Evolutionary conservation across 257 asterid genomes (phyloP).

Genomic region (Catharanthus roseus): DNA sequence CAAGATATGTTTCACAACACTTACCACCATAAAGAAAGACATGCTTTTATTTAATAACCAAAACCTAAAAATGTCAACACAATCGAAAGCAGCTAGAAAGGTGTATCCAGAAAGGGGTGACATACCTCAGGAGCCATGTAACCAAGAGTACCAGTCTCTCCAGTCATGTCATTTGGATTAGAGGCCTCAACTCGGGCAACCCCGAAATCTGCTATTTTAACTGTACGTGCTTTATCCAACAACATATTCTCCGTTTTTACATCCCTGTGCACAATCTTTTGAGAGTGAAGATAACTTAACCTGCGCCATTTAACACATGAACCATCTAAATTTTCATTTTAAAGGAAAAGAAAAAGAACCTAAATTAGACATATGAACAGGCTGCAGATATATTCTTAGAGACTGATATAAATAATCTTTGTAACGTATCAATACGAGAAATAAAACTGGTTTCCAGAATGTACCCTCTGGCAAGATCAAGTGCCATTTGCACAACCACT

Average conservation of each 20-base stretch:
- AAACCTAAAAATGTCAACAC: neutral
- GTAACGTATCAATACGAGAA: neutral
- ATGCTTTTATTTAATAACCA: neutral
- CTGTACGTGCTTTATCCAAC: slow-evolving; percentile 66
- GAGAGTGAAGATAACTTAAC: slow-evolving; percentile 77
- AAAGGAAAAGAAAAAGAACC: neutral
- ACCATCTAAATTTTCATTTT: neutral
- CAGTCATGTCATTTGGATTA: slow-evolving; percentile 86
- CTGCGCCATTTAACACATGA: slow-evolving; percentile 30
- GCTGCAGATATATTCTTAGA: too few relatives aligned
- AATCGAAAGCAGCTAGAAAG: neutral
- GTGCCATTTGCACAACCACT: slow-evolving; percentile 78
- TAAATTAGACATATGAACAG: slow-evolving; percentile 1
- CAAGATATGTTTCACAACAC: too few relatives aligned
- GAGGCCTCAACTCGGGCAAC: slow-evolving; percentile 93
- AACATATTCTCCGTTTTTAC: slow-evolving; percentile 87
- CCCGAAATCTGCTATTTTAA: slow-evolving; percentile 82
- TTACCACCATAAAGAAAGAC: neutral
- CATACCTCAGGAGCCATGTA: slow-evolving; percentile 93
- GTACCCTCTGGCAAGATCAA: slow-evolving; percentile 86
- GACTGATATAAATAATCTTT: neutral
- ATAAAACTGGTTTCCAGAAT: neutral
- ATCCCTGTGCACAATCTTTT: slow-evolving; percentile 81
- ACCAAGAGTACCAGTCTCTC: slow-evolving; percentile 88
- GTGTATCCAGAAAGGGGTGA: neutral